Conservation (phyloP, 2,329 filamentous ascomycete species). For the Exophiala lecanii-corni region DNA sequence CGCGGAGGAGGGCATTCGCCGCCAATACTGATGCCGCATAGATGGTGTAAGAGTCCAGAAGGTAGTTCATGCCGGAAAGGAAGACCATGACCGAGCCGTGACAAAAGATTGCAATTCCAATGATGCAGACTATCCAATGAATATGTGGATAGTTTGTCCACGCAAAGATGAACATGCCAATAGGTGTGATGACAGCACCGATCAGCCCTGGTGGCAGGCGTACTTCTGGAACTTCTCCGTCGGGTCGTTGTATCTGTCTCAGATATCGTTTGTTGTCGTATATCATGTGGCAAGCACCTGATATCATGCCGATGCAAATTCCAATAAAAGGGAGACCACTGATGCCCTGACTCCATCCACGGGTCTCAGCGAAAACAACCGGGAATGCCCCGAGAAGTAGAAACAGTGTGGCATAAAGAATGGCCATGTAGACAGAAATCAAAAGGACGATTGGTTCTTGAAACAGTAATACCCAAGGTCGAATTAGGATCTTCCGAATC, state of each 20-base stretch:
- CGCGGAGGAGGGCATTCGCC: conserved; percentile 74
- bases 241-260: not conserved
- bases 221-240: conserved; percentile 46
- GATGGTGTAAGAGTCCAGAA: conserved; percentile 67
- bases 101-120: conserved; percentile 36
- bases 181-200: conserved; percentile 58
- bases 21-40: conserved; percentile 72
- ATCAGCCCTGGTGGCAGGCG: conserved; percentile 53
- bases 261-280: conserved; percentile 3
- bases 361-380: conserved; percentile 58
- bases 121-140: conserved; percentile 51
- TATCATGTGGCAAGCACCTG: not conserved
- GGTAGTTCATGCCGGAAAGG: conserved; percentile 39
- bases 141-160: conserved; percentile 57
- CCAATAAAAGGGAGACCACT: conserved; percentile 64
- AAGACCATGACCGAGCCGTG: conserved; percentile 39
- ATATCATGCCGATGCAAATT: conserved; percentile 49
- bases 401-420: conserved; percentile 41
- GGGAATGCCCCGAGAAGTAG: conserved; percentile 58
- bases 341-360: conserved; percentile 56
- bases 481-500: conserved; percentile 1
- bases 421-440: conserved; percentile 61
- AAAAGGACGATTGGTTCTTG: conserved; percentile 46
- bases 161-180: conserved; percentile 63
- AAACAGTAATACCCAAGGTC: not conserved